A percentile compares a stretch with the other conserved stretches of the same genome.
Conservation (phyloP, 179 eudicot genomes). For the Carnegiea gigantea region DNA sequence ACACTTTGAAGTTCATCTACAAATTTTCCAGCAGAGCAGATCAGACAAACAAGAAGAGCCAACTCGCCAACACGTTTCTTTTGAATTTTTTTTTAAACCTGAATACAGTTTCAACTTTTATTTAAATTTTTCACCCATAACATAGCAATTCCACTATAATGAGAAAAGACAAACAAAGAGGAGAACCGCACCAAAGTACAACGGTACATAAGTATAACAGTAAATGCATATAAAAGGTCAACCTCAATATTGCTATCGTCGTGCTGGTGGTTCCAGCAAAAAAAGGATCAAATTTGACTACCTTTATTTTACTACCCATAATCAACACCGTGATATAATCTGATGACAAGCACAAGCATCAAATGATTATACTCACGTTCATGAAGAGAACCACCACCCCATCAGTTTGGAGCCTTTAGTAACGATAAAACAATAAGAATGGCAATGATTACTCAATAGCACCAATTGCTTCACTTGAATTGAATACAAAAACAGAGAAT, state of each 20-base stretch:
- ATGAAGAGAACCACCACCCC: too few relatives aligned
- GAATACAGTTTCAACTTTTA: too few relatives aligned
- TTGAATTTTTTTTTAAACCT: too few relatives aligned
- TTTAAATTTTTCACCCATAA: too few relatives aligned
- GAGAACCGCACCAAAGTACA: too few relatives aligned
- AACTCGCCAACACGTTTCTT: too few relatives aligned
- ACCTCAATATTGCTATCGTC: background rate
- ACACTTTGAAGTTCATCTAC: background rate
- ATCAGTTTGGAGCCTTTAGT: background rate
- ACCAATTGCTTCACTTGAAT: background rate
- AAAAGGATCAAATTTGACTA: background rate
- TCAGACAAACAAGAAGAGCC: too few relatives aligned
- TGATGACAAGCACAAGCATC: background rate
- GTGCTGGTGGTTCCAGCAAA: background rate
- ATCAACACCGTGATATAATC: background rate
- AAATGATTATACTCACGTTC: background rate
- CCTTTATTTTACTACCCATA: background rate
- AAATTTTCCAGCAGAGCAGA: too few relatives aligned
- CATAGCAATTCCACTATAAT: too few relatives aligned
- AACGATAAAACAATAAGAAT: background rate
- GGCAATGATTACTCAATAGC: too few relatives aligned
- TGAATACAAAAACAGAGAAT: background rate
- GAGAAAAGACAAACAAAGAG: too few relatives aligned
- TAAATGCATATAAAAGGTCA: background rate
- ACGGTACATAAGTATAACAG: too few relatives aligned